Evolutionary conservation across 257 asterid genomes (phyloP), one percentile per base, ranked within the genome.

Genomic region (Linderniella brevidens): DNA sequence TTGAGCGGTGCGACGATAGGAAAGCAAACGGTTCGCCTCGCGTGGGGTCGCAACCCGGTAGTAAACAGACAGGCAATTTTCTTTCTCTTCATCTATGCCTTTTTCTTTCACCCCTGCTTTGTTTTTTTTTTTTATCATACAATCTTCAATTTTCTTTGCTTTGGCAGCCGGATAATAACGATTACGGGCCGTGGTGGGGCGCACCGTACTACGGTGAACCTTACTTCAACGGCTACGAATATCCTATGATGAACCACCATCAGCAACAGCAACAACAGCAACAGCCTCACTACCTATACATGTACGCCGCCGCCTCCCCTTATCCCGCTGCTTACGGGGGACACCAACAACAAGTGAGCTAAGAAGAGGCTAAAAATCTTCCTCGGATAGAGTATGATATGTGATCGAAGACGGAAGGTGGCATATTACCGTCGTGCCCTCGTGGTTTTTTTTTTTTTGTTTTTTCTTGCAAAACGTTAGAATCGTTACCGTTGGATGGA

Each of bases 311-410:
- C 9, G 73, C 85, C 7, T n/a, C n/a, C 6, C 83, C 81, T 15
- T 80, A 84, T 58, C 94, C 94, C 32, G 1, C 49, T 54, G 46
- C 78, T 62, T 88, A 88, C 7, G 95, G 93, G 16, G 64, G 80
- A 50, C 95, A 70, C 67, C 98, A 84, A 66, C 98, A 80, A 46
- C 95, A 80, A 80, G 93, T 87, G 20, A 83, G 72, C 86, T 83
- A 73, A 82, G 32, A 29, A 25, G 32, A 25, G 32, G 32, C 6
- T 25, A 6, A 25, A 25, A 25, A n/a, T n/a, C 32, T 3, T 25
- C 32, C 32, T 25, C 6, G 3, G 32, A 2, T 25, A 25, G 32
- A 25, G 6, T 25, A 25, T 25, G 3, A 25, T 25, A 6, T 25
- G 6, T 25, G 32, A 25, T 25, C n/a, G n/a, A 25, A 2, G 32